Percentiles rank a stretch among this genome's conserved stretches.
phyloP scores from a whole-genome alignment of 768 basidiomycete genomes.

The Mycena epipterygia region DNA sequence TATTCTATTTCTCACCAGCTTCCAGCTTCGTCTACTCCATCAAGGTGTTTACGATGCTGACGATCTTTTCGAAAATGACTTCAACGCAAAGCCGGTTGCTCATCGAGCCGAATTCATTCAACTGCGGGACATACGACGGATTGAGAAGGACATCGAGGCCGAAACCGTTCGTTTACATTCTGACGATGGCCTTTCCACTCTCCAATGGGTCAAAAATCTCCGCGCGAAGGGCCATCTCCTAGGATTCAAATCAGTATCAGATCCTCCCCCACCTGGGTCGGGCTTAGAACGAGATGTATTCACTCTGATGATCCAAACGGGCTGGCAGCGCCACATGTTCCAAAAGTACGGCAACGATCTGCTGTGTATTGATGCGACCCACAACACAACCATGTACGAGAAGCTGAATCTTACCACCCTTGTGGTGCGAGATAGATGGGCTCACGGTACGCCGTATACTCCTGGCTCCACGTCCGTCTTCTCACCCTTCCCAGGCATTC shows the following conservation, averaged over 20 bases:
- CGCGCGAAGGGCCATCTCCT: background rate
- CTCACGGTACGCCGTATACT: too few species aligned
- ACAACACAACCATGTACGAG: too few species aligned
- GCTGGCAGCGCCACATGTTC: background rate
- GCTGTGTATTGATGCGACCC: background rate
- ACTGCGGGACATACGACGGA: background rate
- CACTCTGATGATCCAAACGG: background rate
- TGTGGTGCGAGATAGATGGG: background rate
- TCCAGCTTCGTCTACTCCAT: background rate
- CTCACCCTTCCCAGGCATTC: too few species aligned
- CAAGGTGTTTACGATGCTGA: background rate
- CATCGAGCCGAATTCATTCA: background rate
- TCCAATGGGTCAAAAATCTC: background rate
- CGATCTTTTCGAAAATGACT: background rate
- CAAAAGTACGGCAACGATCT: background rate
- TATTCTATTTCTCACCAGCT: background rate
- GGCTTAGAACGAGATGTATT: background rate
- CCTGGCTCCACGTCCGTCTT: too few species aligned
- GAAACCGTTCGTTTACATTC: background rate
- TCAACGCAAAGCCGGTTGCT: background rate
- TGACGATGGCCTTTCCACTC: background rate
- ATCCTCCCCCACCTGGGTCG: background rate
- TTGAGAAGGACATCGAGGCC: background rate
- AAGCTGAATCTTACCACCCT: background rate
- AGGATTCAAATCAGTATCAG: background rate